phyloP scores from a whole-genome alignment of 306 rosid genomes.

The Glycyrrhiza uralensis region DNA sequence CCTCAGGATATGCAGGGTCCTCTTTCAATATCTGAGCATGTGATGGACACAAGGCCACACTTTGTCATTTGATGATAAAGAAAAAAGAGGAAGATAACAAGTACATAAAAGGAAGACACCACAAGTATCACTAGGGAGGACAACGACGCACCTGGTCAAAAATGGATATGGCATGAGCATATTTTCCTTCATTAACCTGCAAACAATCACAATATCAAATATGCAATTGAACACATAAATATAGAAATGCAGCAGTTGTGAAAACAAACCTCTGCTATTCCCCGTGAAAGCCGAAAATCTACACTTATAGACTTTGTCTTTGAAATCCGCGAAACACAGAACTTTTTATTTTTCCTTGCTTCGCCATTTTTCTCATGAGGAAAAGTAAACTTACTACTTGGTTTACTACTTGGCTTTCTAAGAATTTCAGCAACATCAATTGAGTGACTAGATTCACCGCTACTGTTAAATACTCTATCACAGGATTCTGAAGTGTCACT shows the following conservation, averaged over 20 bases:
- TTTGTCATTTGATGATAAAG: slow-evolving; percentile 9
- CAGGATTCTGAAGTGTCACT: slow-evolving; percentile 56
- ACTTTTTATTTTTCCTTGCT: slow-evolving; percentile 67
- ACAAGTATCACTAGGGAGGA: slow-evolving; percentile 18
- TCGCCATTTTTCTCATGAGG: slow-evolving; percentile 47
- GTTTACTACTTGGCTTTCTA: slow-evolving; percentile 44
- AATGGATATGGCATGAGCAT: slow-evolving; percentile 80
- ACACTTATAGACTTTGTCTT: slow-evolving; percentile 80
- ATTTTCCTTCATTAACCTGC: slow-evolving; percentile 96
- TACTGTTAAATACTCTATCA: slow-evolving; percentile 50
- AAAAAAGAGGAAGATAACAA: background rate
- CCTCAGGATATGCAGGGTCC: slow-evolving; percentile 93
- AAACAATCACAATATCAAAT: slow-evolving; percentile 19
- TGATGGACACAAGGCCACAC: slow-evolving; percentile 13
- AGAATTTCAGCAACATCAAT: slow-evolving; percentile 45
- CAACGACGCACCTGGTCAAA: slow-evolving; percentile 70
- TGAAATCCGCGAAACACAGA: slow-evolving; percentile 69
- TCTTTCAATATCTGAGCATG: slow-evolving; percentile 76
- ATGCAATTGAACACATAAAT: background rate
- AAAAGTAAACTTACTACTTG: slow-evolving; percentile 44
- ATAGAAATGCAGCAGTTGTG: slow-evolving; percentile 13
- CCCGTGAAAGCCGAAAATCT: slow-evolving; percentile 94
- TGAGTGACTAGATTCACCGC: slow-evolving; percentile 39
- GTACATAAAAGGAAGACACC: slow-evolving; percentile 10
- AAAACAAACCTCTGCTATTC: slow-evolving; percentile 83